phyloP scores from a whole-genome alignment of 2,329 filamentous ascomycete genomes.

The Aspergillus latus region DNA sequence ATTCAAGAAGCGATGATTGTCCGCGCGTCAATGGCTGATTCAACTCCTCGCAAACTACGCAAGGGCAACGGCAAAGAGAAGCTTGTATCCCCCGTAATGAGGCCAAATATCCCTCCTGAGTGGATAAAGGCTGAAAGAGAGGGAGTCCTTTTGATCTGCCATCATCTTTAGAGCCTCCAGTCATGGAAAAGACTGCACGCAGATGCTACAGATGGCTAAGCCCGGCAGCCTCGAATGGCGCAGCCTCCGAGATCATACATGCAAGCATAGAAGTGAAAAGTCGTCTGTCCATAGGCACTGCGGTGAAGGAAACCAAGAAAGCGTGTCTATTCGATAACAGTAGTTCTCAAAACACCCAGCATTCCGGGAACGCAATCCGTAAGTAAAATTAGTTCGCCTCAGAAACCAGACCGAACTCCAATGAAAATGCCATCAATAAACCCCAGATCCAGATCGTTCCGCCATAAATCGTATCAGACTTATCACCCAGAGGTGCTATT shows the following conservation, averaged over 20 bases:
- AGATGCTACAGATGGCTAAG: slow-evolving; percentile 38
- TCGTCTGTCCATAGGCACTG: neutral
- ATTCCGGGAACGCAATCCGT: slow-evolving; percentile 2
- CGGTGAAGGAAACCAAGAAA: neutral
- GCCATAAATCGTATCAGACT: slow-evolving; percentile 8
- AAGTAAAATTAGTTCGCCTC: neutral
- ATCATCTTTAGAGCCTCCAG: slow-evolving; percentile 52
- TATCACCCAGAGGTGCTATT: too few species aligned
- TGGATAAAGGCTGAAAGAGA: slow-evolving; percentile 27
- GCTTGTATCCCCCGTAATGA: slow-evolving; percentile 31
- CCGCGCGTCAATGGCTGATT: neutral
- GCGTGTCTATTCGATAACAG: neutral
- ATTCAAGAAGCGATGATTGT: slow-evolving; percentile 34
- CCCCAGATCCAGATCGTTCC: neutral
- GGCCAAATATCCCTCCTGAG: slow-evolving; percentile 22
- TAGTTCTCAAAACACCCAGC: neutral
- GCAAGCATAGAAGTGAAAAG: neutral
- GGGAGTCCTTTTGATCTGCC: slow-evolving; percentile 39
- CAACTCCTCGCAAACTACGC: neutral
- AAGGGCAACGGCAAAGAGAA: slow-evolving; percentile 14
- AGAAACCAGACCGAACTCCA: slow-evolving; percentile 9
- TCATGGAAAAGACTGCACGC: slow-evolving; percentile 36
- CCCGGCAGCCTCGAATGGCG: neutral
- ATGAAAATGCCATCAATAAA: neutral
- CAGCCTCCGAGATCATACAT: neutral